Conservation (phyloP, 129 eudicot genomes). For the Ambrosia artemisiifolia region DNA sequence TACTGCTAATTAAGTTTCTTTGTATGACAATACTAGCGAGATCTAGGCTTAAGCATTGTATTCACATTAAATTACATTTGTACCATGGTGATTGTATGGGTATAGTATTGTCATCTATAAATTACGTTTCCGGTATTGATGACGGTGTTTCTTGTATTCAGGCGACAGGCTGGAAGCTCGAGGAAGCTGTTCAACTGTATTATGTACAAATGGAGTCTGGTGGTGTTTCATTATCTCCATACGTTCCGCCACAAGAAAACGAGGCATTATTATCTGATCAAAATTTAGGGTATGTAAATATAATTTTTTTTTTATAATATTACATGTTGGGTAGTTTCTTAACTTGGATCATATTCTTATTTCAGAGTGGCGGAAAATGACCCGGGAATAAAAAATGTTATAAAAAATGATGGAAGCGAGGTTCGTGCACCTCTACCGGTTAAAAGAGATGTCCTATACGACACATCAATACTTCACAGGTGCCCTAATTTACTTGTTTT, state of each 20-base stretch:
- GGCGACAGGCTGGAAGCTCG: conserved; percentile 96
- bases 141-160: conserved; percentile 19
- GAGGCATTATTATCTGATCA: conserved; percentile 32
- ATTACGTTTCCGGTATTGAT: not conserved
- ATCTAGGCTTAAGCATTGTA: too few species aligned
- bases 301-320: not conserved
- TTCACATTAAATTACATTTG: not conserved
- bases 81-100: not conserved
- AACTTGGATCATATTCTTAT: conserved; percentile 16
- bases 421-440: conserved; percentile 86
- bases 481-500: conserved; percentile 22
- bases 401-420: conserved; percentile 38
- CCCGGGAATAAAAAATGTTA: conserved; percentile 9
- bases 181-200: conserved; percentile 85
- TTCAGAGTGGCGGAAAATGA: conserved; percentile 36
- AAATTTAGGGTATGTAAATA: conserved; percentile 38
- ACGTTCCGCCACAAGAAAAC: conserved; percentile 34
- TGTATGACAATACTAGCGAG: too few species aligned
- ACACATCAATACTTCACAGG: conserved; percentile 50
- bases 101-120: not conserved
- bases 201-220: conserved; percentile 64
- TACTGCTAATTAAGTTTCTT: not conserved
- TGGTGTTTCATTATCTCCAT: conserved; percentile 39
- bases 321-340: not conserved
- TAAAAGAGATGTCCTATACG: conserved; percentile 77